Conservation (phyloP, 2,329 filamentous ascomycete species). For the Pseudofabraea citricarpa region DNA sequence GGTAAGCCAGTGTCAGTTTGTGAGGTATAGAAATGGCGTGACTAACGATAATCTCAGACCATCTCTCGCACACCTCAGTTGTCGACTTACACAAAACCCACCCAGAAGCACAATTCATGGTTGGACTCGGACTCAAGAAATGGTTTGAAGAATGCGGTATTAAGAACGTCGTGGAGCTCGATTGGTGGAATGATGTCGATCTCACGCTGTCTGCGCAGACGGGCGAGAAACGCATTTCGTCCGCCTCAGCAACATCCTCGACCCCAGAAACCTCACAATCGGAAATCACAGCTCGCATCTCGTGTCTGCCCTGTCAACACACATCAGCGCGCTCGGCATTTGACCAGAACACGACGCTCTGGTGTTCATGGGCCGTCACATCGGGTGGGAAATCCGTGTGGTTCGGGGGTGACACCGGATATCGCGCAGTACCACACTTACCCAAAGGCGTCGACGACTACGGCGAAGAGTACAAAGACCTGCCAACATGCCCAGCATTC, state of each 20-base stretch:
- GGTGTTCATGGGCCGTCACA: slow-evolving; percentile 79
- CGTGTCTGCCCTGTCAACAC: slow-evolving; percentile 83
- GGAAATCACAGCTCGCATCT: slow-evolving; percentile 66
- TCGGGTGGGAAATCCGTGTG: slow-evolving; percentile 75
- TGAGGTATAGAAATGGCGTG: too few relatives aligned
- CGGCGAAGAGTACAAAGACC: slow-evolving; percentile 55
- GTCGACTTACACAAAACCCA: slow-evolving; percentile 65
- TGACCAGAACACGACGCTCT: slow-evolving; percentile 71
- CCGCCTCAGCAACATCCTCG: slow-evolving; percentile 24
- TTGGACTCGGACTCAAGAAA: slow-evolving; percentile 72
- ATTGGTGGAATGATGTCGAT: slow-evolving; percentile 89
- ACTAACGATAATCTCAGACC: too few relatives aligned
- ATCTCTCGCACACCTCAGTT: slow-evolving; percentile 74
- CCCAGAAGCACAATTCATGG: slow-evolving; percentile 82
- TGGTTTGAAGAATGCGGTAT: slow-evolving; percentile 76
- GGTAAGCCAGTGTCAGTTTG: too few relatives aligned
- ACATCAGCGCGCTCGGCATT: slow-evolving; percentile 62
- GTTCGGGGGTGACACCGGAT: slow-evolving; percentile 89
- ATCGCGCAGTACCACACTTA: slow-evolving; percentile 68
- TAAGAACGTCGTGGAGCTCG: slow-evolving; percentile 76
- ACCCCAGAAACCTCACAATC: slow-evolving; percentile 19
- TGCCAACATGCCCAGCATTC: slow-evolving; percentile 79
- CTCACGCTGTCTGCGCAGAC: slow-evolving; percentile 51
- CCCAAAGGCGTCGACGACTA: slow-evolving; percentile 66
- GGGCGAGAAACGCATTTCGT: slow-evolving; percentile 21